Conservation (phyloP, 345 rosid genomes). For the Jatropha curcas region DNA sequence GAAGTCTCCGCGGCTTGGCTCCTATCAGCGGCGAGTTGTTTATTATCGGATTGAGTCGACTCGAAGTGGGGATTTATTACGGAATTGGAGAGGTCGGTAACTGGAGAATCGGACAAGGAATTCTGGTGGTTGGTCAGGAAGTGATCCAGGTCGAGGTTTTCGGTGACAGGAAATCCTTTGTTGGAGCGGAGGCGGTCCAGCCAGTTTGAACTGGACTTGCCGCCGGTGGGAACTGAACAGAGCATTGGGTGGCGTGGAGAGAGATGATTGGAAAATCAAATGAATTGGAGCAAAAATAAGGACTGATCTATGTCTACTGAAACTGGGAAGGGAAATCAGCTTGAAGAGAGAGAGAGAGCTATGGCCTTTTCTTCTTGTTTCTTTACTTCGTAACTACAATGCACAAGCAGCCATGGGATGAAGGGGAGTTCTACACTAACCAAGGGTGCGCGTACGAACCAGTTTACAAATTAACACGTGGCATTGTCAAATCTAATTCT, state of each 20-base stretch:
- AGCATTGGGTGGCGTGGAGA: conserved; percentile 42
- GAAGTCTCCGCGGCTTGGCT: conserved; percentile 23
- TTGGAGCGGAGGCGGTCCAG: conserved; percentile 80
- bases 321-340: no score
- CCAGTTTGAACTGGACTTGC: conserved; percentile 70
- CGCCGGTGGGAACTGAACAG: conserved; percentile 53
- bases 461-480: neutral
- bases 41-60: conserved; percentile 37
- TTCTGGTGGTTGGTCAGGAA: conserved; percentile 42
- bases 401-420: neutral
- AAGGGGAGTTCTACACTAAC: neutral
- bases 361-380: neutral
- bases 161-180: conserved; percentile 68
- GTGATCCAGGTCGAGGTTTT: conserved; percentile 60
- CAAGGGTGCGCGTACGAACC: neutral
- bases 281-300: neutral
- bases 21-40: conserved; percentile 17
- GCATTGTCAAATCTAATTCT: neutral
- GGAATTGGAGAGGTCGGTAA: conserved; percentile 43
- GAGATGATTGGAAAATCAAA: neutral
- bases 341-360: neutral
- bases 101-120: conserved; percentile 27
- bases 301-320: no score
- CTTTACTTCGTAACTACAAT: neutral
- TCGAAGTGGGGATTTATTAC: conserved; percentile 11